Conservation (phyloP, 345 rosid species). For the Excoecaria cochinchinensis region DNA sequence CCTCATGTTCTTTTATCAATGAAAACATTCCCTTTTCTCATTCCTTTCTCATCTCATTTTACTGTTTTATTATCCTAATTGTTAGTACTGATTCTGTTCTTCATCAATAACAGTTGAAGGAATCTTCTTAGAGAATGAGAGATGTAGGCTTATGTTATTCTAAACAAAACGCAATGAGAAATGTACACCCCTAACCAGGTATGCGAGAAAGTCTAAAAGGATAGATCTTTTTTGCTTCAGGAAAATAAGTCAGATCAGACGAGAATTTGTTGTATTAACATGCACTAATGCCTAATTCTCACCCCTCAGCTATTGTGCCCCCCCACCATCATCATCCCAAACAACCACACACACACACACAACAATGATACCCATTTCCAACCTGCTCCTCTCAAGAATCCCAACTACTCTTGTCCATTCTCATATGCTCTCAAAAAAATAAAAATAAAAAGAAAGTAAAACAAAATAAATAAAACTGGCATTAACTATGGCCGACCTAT, state of each 20-base stretch:
- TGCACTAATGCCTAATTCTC: background rate
- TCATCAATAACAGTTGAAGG: background rate
- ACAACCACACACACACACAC: no score
- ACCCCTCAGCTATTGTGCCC: background rate
- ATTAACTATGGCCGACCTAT: no score
- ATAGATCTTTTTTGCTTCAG: background rate
- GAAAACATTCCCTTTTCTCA: no score
- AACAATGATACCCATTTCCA: background rate
- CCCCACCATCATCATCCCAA: no score
- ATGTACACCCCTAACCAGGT: background rate
- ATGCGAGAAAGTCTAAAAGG: background rate
- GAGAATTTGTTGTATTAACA: background rate
- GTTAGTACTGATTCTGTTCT: no score
- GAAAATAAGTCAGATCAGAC: background rate
- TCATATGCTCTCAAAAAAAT: background rate
- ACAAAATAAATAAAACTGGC: no score
- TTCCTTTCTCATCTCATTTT: no score
- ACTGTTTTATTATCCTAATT: no score
- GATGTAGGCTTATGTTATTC: background rate
- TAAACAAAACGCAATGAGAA: background rate
- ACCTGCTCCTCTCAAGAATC: background rate
- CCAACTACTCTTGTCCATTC: background rate
- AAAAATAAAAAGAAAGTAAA: no score
- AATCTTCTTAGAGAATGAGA: background rate
- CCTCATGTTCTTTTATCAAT: no score